A percentile compares a stretch with the other conserved stretches of the same genome.
These are phyloP conservation scores for Cubamyces sp. DNA, from an alignment of 768 basidiomycete genomes.

Conservation along the genomic window DNA sequence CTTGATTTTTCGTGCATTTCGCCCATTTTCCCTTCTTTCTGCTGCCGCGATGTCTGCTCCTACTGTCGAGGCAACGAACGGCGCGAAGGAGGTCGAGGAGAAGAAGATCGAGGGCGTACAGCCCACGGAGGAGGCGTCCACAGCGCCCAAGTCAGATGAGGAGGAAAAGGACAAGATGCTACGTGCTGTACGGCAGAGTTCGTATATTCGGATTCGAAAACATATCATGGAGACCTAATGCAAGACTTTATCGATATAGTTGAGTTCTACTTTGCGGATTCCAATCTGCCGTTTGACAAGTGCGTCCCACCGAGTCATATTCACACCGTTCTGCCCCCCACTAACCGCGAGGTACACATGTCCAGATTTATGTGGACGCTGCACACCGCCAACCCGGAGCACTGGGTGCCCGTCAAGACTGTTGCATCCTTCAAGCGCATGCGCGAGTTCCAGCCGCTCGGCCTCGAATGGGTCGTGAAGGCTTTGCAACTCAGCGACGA, in stretches of 20 bases:
- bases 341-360: background rate
- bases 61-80: background rate
- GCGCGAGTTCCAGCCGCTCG: slow-evolving; percentile 66
- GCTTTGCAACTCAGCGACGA: slow-evolving; percentile 59
- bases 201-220: slow-evolving; percentile 24
- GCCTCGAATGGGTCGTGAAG: slow-evolving; percentile 68
- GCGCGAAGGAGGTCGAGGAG: slow-evolving; percentile 5
- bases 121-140: background rate
- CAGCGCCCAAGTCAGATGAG: slow-evolving; percentile 19
- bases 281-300: slow-evolving; percentile 95
- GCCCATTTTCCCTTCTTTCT: background rate
- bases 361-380: slow-evolving; percentile 93
- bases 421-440: slow-evolving; percentile 96
- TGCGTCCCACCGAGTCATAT: slow-evolving; percentile 31
- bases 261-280: slow-evolving; percentile 95
- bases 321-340: background rate
- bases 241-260: slow-evolving; percentile 48
- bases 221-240: background rate
- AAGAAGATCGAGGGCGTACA: slow-evolving; percentile 10
- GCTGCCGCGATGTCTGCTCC: slow-evolving; percentile 12
- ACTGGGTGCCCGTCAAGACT: slow-evolving; percentile 89
- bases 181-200: slow-evolving; percentile 61
- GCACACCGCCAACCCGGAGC: slow-evolving; percentile 76
- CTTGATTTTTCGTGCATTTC: slow-evolving; percentile 10
- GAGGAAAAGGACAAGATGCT: slow-evolving; percentile 47